A percentile compares a stretch with the other conserved stretches of the same genome.
These are phyloP conservation scores for Thyridium curvatum DNA, from an alignment of 2,329 filamentous ascomycete species.

Conservation along the genomic window DNA sequence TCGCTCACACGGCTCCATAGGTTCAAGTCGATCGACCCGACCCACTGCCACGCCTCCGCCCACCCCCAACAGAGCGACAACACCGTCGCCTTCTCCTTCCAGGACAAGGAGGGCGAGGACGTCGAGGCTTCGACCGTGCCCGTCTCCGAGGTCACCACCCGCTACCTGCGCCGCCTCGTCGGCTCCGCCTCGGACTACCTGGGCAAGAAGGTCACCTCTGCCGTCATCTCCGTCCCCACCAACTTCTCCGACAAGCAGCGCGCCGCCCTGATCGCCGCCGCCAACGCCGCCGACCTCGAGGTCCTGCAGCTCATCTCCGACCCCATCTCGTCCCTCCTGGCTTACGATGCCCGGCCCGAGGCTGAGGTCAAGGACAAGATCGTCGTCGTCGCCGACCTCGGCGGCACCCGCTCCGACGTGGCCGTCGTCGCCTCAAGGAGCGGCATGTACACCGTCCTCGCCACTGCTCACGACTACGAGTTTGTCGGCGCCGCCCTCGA, in stretches of 20 bases:
- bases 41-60: conserved; percentile 86
- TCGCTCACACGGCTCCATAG: conserved; percentile 22
- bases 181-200: conserved; percentile 85
- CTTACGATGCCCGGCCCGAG: conserved; percentile 83
- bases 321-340: conserved; percentile 80
- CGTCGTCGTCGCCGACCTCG: conserved; percentile 85
- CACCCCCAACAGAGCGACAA: conserved; percentile 74
- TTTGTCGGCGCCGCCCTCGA: conserved; percentile 82
- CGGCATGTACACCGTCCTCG: conserved; percentile 93
- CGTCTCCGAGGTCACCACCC: conserved; percentile 75
- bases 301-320: conserved; percentile 90
- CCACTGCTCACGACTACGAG: conserved; percentile 93
- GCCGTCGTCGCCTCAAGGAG: conserved; percentile 85
- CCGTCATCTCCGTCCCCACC: conserved; percentile 88
- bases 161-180: conserved; percentile 77
- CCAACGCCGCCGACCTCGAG: conserved; percentile 76
- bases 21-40: conserved; percentile 95
- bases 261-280: conserved; percentile 69
- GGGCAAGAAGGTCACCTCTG: conserved; percentile 89
- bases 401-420: conserved; percentile 87
- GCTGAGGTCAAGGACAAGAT: conserved; percentile 75
- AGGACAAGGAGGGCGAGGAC: conserved; percentile 64
- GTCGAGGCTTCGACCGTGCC: conserved; percentile 57
- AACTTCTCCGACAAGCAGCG: conserved; percentile 88
- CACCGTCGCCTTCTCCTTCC: conserved; percentile 73